phyloP scores from a whole-genome alignment of 495 filamentous ascomycete species.

The Thermothielavioides terrestris region DNA sequence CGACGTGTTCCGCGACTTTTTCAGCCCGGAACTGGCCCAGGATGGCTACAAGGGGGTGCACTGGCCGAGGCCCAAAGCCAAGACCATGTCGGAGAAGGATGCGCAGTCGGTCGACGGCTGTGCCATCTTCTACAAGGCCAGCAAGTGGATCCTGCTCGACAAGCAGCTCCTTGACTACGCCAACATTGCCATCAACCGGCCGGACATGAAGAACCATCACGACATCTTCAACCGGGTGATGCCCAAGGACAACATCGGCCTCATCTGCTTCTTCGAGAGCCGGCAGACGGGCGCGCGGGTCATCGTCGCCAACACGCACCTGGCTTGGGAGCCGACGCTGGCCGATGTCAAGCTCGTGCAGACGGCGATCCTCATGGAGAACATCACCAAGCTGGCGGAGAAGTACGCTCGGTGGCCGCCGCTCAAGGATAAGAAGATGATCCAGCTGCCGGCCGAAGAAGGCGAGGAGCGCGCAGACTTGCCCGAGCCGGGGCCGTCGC shows the following conservation, averaged over 20 bases:
- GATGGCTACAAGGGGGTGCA: constrained; percentile 88
- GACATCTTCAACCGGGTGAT: constrained; percentile 97
- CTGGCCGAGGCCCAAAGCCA: constrained; percentile 75
- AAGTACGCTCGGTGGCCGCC: constrained; percentile 68
- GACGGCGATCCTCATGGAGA: constrained; percentile 87
- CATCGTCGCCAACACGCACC: constrained; percentile 86
- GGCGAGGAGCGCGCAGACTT: constrained; percentile 25
- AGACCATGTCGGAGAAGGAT: constrained; percentile 85
- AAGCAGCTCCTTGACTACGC: constrained; percentile 89
- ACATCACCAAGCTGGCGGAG: constrained; percentile 73
- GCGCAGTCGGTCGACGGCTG: constrained; percentile 85
- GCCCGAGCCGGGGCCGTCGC: constrained; percentile 43
- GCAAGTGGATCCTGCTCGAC: constrained; percentile 85
- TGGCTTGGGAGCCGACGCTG: constrained; percentile 86
- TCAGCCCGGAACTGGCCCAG: constrained; percentile 71
- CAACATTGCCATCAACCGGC: constrained; percentile 82
- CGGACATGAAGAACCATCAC: constrained; percentile 89
- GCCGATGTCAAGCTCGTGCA: constrained; percentile 94
- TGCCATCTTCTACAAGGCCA: constrained; percentile 89
- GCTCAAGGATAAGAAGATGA: constrained; percentile 69
- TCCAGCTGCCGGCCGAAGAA: constrained; percentile 51
- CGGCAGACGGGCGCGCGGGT: constrained; percentile 74
- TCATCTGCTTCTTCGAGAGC: constrained; percentile 86
- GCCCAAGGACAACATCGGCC: constrained; percentile 93
- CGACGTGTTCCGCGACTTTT: constrained; percentile 83